phyloP scores from a whole-genome alignment of 345 rosid species.

The Murraya koenigii region DNA sequence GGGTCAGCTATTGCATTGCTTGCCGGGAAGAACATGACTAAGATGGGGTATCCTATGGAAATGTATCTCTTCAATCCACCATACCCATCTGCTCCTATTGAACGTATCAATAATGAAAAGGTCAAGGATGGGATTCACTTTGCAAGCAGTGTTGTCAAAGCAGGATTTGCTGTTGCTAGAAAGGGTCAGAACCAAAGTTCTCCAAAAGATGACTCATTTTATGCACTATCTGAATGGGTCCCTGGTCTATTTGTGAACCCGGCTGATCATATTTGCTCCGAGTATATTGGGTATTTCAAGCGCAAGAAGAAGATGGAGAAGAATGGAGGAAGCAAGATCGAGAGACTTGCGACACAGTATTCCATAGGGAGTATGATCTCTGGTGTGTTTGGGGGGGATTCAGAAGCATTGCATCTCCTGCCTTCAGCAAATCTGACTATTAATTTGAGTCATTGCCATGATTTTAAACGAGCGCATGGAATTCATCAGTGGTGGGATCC shows the following conservation, averaged over 20 bases:
- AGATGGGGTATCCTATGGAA: conserved; percentile 40
- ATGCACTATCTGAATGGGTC: conserved; percentile 44
- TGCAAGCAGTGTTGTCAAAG: conserved; percentile 54
- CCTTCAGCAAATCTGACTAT: conserved; percentile 55
- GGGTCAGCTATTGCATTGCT: conserved; percentile 75
- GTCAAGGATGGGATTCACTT: conserved; percentile 51
- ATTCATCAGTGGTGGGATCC: conserved; percentile 82
- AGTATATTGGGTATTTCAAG: conserved; percentile 58
- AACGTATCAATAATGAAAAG: conserved; percentile 42
- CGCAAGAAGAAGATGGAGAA: conserved; percentile 66
- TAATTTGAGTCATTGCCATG: conserved; percentile 32
- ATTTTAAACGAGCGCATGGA: conserved; percentile 61
- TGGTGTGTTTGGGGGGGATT: conserved; percentile 21
- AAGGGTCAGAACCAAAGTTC: conserved; percentile 29
- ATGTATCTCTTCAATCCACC: conserved; percentile 67
- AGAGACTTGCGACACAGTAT: conserved; percentile 44
- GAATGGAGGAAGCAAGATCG: conserved; percentile 48
- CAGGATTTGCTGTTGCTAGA: conserved; percentile 52
- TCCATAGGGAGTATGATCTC: conserved; percentile 42
- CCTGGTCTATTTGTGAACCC: conserved; percentile 57
- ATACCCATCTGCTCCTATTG: conserved; percentile 56
- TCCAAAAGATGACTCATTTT: conserved; percentile 29
- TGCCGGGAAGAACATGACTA: conserved; percentile 56
- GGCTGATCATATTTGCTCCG: conserved; percentile 51
- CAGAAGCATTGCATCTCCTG: conserved; percentile 52